Conservation (phyloP, 257 asterid species). For the Solanum chiquidenum region DNA sequence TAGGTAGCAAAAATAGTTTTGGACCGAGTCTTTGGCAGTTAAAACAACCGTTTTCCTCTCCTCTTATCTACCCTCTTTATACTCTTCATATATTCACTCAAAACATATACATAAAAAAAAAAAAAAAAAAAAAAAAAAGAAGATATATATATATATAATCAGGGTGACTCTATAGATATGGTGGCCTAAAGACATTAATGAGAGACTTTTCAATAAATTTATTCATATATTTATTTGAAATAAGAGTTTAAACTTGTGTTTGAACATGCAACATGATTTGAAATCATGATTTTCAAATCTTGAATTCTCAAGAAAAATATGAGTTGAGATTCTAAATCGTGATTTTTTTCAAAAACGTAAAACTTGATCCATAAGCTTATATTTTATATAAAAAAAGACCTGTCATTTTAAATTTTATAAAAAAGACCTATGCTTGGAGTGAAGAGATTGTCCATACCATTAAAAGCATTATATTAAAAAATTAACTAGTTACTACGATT, state of each 20-base stretch:
- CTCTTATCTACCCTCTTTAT: not conserved
- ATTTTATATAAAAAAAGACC: no score
- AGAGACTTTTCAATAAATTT: not conserved
- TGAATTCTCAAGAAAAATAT: no score
- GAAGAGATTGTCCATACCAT: not conserved
- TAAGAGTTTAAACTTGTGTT: no score
- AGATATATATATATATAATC: no score
- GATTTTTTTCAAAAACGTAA: no score
- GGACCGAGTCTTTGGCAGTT: not conserved
- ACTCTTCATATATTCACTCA: not conserved
- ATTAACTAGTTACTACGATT: not conserved
- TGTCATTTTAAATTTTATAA: no score
- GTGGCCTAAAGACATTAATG: not conserved
- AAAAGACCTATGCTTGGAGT: not conserved
- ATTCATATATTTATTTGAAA: not conserved
- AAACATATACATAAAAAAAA: not conserved
- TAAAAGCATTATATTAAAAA: not conserved
- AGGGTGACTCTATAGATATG: not conserved
- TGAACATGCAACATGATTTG: no score
- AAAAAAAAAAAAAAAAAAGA: no score
- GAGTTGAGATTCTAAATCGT: no score
- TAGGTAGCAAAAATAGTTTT: not conserved
- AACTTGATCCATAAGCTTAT: no score
- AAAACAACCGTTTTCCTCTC: not conserved
- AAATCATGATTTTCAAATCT: not conserved